Evolutionary conservation across 208 protist genomes (phyloP), one percentile per base, ranked within the genome.

Genomic region (Trypanosomatidae sp.): DNA sequence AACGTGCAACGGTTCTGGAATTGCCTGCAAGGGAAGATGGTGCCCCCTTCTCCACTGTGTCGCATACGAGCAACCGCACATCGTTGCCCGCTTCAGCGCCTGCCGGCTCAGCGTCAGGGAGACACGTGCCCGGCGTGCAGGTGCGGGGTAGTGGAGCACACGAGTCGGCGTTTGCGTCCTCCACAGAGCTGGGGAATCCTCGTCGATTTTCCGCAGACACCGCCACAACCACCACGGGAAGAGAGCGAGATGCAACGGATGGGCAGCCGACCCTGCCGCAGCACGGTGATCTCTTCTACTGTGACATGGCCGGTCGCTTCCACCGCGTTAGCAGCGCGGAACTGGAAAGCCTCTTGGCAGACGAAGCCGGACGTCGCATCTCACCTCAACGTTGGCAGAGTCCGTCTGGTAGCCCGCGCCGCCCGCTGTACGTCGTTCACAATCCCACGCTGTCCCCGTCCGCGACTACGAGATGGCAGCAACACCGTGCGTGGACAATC

Each of bases 351-450:
- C 5, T 66, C 15, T 65, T 73, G 49, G 52, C 28, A 10, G 22
- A 28, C 9, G 52, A 56, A 8, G 33, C 0, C 15, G n/a, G 46
- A 5, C 13, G 44, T 15, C 28, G 44, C 28, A 39, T 28, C 46
- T 52, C 44, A 41, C 65, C 19, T 25, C 47, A 25, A 43, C 44
- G 10, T 17, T 15, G 33, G 7, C 65, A n/a, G 6, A 56, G 10
- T 8, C 65, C 28, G 33, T 41, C 25, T 6, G 30, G 30, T 1
- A 39, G 44, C 4, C 3, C 25, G 25, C n/a, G 64, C 44, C 9
- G 65, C 8, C 70, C 76, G 5, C 66, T 80, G 9, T 80, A 69
- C 59, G 70, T 80, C 0, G 76, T 80, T 36, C 76, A 80, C 76
- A 47, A 66, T 49, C 70, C 76, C 22, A 53, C 17, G 8, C 25